Evolutionary conservation across 2,329 filamentous ascomycete genomes (phyloP), one percentile per base, ranked within the genome.

Genomic region (Aspergillus quadrilineatus): DNA sequence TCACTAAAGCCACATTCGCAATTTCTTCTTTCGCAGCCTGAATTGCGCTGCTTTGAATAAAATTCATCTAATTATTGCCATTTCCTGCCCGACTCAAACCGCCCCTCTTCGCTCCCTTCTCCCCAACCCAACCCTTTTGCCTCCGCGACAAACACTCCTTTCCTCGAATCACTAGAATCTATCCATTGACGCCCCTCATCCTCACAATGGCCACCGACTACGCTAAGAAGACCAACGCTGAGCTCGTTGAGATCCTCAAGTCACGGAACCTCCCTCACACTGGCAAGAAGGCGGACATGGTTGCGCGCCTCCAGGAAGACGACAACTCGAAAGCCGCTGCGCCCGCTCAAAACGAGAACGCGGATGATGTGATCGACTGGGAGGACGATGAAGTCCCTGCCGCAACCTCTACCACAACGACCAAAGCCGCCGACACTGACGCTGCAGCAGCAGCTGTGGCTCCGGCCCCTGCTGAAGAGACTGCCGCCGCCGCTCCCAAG

Each of bases 221-320:
- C 71, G 69, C 71, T 59, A 80, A 79, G 62, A 79, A 79, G 67
- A 80, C 78, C 50, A 78, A 79, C 53, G 77, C 75, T 15, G 77
- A 80, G 59, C 68, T 80, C 42, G 69, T 77, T 57, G 78, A 80
- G 60, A 77, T 80, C 37, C 75, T 80, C 57, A 80, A 80, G 64
- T 68, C 73, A 22, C 77, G 78, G 41, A 73, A 69, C n/a, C 70
- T 80, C 39, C 71, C 77, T 6, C 74, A 78, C 64, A 76, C 74
- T 2, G 78, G 78, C 56, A 80, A 80, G 62, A 80, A 80, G 63
- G 78, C 77, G 17, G 78, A 80, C 4, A 69, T 80, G 54, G 71
- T 80, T 43, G 74, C 77, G 46, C 76, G 78, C 55, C 68, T 80
- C 43, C 72, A 76, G 55, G 71, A 80, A 61, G 72, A 76, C 56